These are phyloP conservation scores for Leccinum sublutescens DNA, from an alignment of 768 basidiomycete species.

Conservation along the genomic window DNA sequence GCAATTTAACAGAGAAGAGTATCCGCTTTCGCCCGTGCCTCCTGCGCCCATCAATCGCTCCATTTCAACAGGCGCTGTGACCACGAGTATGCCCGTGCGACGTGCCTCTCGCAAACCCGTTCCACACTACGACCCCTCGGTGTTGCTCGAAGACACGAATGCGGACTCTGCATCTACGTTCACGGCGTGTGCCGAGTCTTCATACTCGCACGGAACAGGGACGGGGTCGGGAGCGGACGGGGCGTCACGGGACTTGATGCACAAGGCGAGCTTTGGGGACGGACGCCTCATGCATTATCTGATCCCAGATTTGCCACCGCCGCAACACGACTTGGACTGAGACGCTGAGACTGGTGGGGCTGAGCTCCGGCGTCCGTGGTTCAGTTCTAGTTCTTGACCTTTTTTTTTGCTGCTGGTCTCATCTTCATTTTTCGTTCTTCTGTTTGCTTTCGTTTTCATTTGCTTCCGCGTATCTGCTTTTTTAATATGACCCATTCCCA, in stretches of 20 bases:
- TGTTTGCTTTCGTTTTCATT: not conserved
- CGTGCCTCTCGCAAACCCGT: conserved; percentile 54
- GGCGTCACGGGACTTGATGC: conserved; percentile 29
- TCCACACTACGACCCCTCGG: conserved; percentile 45
- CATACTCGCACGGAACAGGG: conserved; percentile 28
- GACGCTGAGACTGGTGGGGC: not conserved
- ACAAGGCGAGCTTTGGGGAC: conserved; percentile 47
- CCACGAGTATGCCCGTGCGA: conserved; percentile 18
- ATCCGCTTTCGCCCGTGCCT: conserved; percentile 25
- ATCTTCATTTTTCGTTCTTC: not conserved
- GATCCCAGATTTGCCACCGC: conserved; percentile 56
- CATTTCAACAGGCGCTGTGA: conserved; percentile 27
- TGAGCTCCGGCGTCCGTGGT: not conserved
- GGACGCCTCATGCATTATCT: conserved; percentile 45
- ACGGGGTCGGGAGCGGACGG: conserved; percentile 6
- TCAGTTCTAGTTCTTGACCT: not conserved
- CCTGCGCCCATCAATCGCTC: conserved; percentile 27
- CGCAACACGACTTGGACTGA: conserved; percentile 26
- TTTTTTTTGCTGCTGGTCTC: not conserved
- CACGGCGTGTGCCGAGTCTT: conserved; percentile 26
- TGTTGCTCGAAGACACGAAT: conserved; percentile 23
- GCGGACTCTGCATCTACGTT: conserved; percentile 22
- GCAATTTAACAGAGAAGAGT: conserved; percentile 28
- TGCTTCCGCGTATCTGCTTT: not conserved
- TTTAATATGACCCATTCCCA: not conserved